phyloP scores from a whole-genome alignment of 2,329 filamentous ascomycete species.

The Fusarium torulosum region DNA sequence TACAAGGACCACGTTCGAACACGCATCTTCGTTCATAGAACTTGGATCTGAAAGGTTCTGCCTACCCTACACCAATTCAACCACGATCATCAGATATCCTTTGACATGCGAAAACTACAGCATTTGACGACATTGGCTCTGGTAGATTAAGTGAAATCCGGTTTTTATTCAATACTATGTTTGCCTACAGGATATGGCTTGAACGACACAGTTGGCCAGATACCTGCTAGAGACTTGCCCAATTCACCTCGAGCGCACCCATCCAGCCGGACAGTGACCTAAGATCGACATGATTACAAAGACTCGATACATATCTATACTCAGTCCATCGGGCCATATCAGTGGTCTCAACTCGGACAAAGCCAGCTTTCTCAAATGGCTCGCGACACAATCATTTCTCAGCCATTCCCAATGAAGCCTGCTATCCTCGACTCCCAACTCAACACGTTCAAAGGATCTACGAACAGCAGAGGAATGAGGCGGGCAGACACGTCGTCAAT shows the following conservation, averaged over 20 bases:
- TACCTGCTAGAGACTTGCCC: background rate
- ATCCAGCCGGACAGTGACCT: background rate
- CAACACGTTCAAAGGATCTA: background rate
- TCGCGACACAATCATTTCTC: background rate
- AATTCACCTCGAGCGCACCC: background rate
- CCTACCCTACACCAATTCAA: background rate
- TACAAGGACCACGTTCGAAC: background rate
- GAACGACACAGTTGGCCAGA: background rate
- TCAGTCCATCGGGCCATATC: background rate
- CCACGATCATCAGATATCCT: background rate
- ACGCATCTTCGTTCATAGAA: background rate
- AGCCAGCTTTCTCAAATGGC: background rate
- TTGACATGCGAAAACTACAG: background rate
- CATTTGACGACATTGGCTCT: background rate
- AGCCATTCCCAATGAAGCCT: conserved; percentile 2
- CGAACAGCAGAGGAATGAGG: conserved; percentile 18
- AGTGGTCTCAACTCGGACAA: background rate
- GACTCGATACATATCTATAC: background rate
- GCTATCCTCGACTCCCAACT: background rate
- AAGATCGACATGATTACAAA: background rate
- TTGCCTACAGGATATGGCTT: background rate
- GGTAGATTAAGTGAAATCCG: background rate
- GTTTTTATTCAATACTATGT: background rate
- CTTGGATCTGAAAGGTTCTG: background rate
- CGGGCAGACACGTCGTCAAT: conserved; percentile 22